Evolutionary conservation across 345 rosid species (phyloP).

Genomic region (Crucihimalaya himalaica): DNA sequence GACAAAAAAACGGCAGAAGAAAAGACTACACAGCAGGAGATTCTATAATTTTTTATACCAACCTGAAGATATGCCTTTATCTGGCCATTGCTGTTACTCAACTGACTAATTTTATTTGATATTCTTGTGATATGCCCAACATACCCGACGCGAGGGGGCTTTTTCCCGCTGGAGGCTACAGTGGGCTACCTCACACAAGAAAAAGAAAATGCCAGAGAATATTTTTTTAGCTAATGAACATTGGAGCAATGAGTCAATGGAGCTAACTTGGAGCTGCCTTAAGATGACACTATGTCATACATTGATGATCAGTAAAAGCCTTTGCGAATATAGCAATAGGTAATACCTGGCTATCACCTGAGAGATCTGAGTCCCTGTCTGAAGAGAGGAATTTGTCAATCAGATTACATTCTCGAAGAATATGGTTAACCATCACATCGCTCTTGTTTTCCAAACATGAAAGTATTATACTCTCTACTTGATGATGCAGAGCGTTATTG

Average conservation of each 20-base stretch:
- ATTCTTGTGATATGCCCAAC: constrained; percentile 90
- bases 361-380: constrained; percentile 63
- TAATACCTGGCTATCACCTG: constrained; percentile 62
- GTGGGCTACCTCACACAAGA: constrained; percentile 68
- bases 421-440: constrained; percentile 64
- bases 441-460: constrained; percentile 86
- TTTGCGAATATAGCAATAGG: constrained; percentile 27
- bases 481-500: constrained; percentile 96
- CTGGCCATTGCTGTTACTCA: constrained; percentile 59
- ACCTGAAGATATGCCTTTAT: constrained; percentile 83
- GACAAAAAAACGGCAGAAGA: constrained; percentile 16
- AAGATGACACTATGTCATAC: constrained; percentile 10
- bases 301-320: background rate
- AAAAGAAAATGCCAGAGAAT: background rate
- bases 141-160: constrained; percentile 76
- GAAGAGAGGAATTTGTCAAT: constrained; percentile 71
- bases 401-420: constrained; percentile 81
- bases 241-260: constrained; percentile 15
- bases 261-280: constrained; percentile 15
- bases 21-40: constrained; percentile 15
- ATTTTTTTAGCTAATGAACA: constrained; percentile 10
- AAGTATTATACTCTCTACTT: constrained; percentile 82
- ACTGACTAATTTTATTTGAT: constrained; percentile 78
- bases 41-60: constrained; percentile 23
- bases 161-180: constrained; percentile 66